Evolutionary conservation across 352 stramenopile genomes (phyloP).

Genomic region (Pythium biforme): DNA sequence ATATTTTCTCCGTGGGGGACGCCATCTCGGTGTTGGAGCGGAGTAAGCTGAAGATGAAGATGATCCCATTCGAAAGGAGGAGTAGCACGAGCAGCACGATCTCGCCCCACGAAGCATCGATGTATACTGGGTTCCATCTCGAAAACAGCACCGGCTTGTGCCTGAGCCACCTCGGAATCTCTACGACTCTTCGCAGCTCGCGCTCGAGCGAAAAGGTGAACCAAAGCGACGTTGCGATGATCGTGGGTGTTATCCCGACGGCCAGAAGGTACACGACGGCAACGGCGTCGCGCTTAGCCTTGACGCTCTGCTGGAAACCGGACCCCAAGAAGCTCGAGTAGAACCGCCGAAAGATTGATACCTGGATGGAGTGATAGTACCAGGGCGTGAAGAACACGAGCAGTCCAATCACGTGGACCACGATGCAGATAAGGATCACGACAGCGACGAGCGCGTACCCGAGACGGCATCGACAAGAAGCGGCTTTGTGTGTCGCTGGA

Average conservation of each 20-base stretch:
- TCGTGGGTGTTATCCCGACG: conserved; percentile 19
- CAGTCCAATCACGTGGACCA: conserved; percentile 14
- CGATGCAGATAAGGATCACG: conserved; percentile 23
- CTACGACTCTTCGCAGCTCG: conserved; percentile 2
- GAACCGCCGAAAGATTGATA: conserved; percentile 18
- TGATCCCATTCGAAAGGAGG: conserved; percentile 7
- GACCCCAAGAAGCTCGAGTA: conserved; percentile 14
- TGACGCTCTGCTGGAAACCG: conserved; percentile 9
- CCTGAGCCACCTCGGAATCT: conserved; percentile 16
- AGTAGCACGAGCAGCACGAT: conserved; percentile 28
- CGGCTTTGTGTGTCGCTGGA: background rate
- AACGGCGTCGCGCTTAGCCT: conserved; percentile 24
- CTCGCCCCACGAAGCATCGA: conserved; percentile 27
- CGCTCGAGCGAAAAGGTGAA: conserved; percentile 11
- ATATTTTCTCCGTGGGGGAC: conserved; percentile 18
- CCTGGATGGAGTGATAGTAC: conserved; percentile 25
- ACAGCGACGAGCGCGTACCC: conserved; percentile 2
- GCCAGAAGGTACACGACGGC: conserved; percentile 30
- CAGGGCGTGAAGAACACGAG: conserved; percentile 29
- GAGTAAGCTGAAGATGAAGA: conserved; percentile 28
- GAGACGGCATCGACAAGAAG: background rate
- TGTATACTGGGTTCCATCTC: conserved; percentile 18
- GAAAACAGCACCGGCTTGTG: conserved; percentile 25
- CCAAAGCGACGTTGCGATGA: conserved; percentile 22
- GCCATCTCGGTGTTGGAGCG: conserved; percentile 4